Evolutionary conservation across 164 flowering plant genomes (phyloP), one percentile per base, ranked within the genome.

Genomic region (Vitis amurensis): DNA sequence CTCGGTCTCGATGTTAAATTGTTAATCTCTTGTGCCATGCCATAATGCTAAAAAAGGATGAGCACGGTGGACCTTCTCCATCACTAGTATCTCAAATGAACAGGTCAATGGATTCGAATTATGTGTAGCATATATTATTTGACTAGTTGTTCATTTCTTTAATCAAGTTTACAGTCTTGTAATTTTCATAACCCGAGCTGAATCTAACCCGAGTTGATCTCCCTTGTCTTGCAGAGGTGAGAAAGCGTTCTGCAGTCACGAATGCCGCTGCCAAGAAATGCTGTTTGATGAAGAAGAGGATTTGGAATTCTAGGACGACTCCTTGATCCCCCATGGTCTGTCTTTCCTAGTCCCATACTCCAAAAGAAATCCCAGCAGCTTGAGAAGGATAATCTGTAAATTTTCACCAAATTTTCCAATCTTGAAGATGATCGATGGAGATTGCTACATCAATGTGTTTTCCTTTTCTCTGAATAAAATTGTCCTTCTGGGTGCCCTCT

Each of bases 201-300:
- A 29, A 23, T 49, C 37, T 56, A n/a, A 13, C 2, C 50, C 12
- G 0, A 5, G 11, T 15, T 27, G n/a, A 59, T 50, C 52, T 55
- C 11, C n/a, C 15, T 8, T 15, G 11, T 9, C 17, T 69, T 71
- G 75, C 85, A 86, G 89, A 71, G 92, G 89, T 15, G 92, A 88
- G 67, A 83, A 84, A 71, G 86, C 85, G 2, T 88, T 86, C 60
- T 88, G 92, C 78, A 88, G 88, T 56, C 59, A 59, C 1, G 85
- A 83, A 69, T 86, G 91, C 74, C 70, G 89, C 15, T 27, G 75
- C 77, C 83, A 83, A 74, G 90, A 84, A 70, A 85, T 88, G 81
- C 48, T 78, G 48, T 66, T 69, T 31, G 88, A 88, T 74, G 87
- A 74, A 62, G 30, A 70, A 59, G 79, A 78, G 62, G 66, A 71